phyloP scores from a whole-genome alignment of 176 grass and related monocot genomes.

The Secale cereale region DNA sequence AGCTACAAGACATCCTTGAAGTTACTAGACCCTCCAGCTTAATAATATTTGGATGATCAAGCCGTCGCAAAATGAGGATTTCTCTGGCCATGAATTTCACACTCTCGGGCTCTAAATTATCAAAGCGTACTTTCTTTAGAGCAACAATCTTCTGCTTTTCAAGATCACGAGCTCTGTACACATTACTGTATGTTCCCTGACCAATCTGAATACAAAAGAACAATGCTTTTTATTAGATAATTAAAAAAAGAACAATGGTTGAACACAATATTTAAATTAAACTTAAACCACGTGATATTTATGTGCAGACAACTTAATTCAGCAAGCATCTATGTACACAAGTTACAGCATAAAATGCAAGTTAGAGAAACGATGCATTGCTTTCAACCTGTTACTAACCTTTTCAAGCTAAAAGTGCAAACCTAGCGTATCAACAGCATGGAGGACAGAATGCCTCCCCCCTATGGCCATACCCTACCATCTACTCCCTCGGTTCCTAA shows the following conservation, averaged over 20 bases:
- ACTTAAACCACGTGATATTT: background rate
- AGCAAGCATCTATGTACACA: background rate
- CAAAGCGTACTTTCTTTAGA: constrained; percentile 97
- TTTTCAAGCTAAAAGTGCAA: background rate
- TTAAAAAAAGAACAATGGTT: constrained; percentile 1
- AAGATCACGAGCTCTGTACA: constrained; percentile 91
- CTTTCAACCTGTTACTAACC: background rate
- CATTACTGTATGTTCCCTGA: constrained; percentile 97
- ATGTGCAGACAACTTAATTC: background rate
- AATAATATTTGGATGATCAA: constrained; percentile 98
- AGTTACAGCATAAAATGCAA: background rate
- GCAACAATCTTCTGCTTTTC: constrained; percentile 92
- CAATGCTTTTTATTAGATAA: background rate
- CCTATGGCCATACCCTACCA: background rate
- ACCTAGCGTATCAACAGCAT: constrained; percentile 1
- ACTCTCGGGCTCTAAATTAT: constrained; percentile 98
- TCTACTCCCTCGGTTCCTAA: too few relatives aligned
- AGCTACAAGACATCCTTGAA: constrained; percentile 98
- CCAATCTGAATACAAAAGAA: constrained; percentile 76
- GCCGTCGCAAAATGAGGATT: constrained; percentile 91
- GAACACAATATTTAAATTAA: background rate
- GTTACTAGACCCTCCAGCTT: constrained; percentile 97
- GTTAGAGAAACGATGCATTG: background rate
- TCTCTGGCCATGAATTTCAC: constrained; percentile 98
- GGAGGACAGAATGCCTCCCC: background rate